phyloP scores from a whole-genome alignment of 164 flowering plant genomes.

The Tetrastigma voinierianum region DNA sequence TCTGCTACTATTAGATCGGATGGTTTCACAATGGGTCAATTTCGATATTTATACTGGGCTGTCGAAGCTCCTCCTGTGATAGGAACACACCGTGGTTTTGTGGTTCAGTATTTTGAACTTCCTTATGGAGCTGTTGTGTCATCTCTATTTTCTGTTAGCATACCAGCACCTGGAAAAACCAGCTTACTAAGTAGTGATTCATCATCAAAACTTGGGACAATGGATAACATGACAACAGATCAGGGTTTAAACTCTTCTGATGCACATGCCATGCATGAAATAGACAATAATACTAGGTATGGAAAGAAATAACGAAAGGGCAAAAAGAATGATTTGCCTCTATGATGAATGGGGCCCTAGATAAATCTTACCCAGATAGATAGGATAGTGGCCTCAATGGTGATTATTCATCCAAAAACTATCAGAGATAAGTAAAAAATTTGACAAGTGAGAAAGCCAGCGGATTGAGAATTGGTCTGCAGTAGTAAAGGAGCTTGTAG shows the following conservation, averaged over 20 bases:
- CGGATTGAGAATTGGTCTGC: slow-evolving; percentile 8
- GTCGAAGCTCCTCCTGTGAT: slow-evolving; percentile 43
- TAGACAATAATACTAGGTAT: not conserved
- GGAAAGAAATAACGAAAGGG: slow-evolving; percentile 11
- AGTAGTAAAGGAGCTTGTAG: slow-evolving; percentile 11
- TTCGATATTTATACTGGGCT: slow-evolving; percentile 14
- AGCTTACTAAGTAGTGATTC: slow-evolving; percentile 9
- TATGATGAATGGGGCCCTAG: slow-evolving; percentile 2
- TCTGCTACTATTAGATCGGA: not conserved
- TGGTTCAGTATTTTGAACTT: slow-evolving; percentile 44
- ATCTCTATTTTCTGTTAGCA: slow-evolving; percentile 22
- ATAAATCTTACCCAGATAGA: slow-evolving; percentile 19
- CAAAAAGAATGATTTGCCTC: slow-evolving; percentile 2
- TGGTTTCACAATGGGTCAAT: slow-evolving; percentile 28
- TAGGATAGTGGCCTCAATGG: too few species aligned
- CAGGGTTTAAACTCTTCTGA: slow-evolving; percentile 16
- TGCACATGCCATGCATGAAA: slow-evolving; percentile 5
- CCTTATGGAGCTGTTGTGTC: slow-evolving; percentile 35
- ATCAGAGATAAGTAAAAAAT: too few species aligned
- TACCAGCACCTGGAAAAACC: slow-evolving; percentile 8
- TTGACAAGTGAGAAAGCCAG: not conserved
- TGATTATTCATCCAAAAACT: too few species aligned
- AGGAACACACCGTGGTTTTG: slow-evolving; percentile 33
- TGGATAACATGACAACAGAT: slow-evolving; percentile 3
- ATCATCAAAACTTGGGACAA: slow-evolving; percentile 4